Evolutionary conservation across 768 basidiomycete species (phyloP).

Genomic region (Calocybe indica): DNA sequence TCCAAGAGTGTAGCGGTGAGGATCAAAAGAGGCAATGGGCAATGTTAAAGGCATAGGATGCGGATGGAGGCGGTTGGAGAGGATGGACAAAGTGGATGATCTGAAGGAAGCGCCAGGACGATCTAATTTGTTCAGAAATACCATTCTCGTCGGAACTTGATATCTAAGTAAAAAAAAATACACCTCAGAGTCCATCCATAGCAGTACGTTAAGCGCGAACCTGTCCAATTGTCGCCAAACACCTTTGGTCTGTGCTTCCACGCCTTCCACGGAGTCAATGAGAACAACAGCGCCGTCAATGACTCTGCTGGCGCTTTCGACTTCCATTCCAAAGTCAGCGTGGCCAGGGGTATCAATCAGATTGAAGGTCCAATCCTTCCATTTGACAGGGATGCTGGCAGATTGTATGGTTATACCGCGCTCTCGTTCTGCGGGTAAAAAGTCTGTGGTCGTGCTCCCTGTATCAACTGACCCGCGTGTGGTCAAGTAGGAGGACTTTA

Average conservation of each 20-base stretch:
- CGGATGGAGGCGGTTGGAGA: slow-evolving; percentile 70
- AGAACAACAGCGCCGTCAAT: slow-evolving; percentile 87
- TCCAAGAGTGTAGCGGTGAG: slow-evolving; percentile 56
- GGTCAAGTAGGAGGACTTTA: slow-evolving; percentile 66
- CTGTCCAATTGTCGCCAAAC: slow-evolving; percentile 86
- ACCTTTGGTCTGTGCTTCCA: slow-evolving; percentile 85
- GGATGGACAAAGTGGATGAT: slow-evolving; percentile 64
- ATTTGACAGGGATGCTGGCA: slow-evolving; percentile 83
- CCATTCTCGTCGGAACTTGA: slow-evolving; percentile 67
- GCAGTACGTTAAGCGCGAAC: slow-evolving; percentile 41
- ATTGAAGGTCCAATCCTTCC: slow-evolving; percentile 83
- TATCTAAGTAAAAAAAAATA: slow-evolving; percentile 43
- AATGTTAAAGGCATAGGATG: slow-evolving; percentile 65
- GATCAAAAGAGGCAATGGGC: slow-evolving; percentile 74
- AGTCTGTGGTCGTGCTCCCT: slow-evolving; percentile 88
- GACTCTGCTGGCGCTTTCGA: slow-evolving; percentile 87
- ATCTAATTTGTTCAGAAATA: slow-evolving; percentile 87
- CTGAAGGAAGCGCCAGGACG: slow-evolving; percentile 79
- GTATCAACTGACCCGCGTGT: slow-evolving; percentile 81
- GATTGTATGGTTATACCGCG: slow-evolving; percentile 91
- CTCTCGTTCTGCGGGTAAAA: slow-evolving; percentile 84
- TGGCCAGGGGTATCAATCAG: slow-evolving; percentile 90
- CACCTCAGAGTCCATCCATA: neutral
- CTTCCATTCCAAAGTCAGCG: slow-evolving; percentile 96
- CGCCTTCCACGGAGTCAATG: slow-evolving; percentile 87